Conservation (phyloP, 805 yeast species). For the Myxozyma nipponensis region DNA sequence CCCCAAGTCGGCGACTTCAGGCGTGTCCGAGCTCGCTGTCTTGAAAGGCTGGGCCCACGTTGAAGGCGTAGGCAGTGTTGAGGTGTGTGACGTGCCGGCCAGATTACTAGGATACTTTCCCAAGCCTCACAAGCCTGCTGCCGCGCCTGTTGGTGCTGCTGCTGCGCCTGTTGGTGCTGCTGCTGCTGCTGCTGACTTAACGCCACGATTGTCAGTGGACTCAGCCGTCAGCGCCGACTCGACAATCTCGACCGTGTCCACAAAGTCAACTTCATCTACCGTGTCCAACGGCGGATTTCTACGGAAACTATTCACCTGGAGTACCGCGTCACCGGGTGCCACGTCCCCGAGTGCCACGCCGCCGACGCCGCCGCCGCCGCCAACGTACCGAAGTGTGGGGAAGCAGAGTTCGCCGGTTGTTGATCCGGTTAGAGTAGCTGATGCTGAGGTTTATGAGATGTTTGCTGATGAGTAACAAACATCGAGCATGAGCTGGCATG, state of each 20-base stretch:
- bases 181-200: background rate
- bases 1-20: constrained; percentile 3
- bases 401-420: too few species aligned
- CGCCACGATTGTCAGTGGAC: background rate
- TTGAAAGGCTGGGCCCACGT: constrained; percentile 18
- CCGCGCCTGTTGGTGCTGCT: background rate
- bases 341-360: too few species aligned
- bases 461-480: background rate
- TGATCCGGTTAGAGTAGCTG: too few species aligned
- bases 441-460: background rate
- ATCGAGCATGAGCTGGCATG: too few species aligned
- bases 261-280: background rate
- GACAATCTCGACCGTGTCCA: background rate
- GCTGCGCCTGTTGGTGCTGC: background rate
- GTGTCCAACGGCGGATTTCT: too few species aligned
- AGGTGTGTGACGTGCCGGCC: constrained; percentile 16
- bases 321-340: too few species aligned
- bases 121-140: background rate
- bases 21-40: constrained; percentile 7
- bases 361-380: too few species aligned
- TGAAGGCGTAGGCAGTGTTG: constrained; percentile 19
- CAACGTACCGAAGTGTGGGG: too few species aligned
- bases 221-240: background rate
- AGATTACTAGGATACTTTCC: constrained; percentile 17
- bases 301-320: too few species aligned